Percentiles rank a stretch among this genome's conserved stretches.
phyloP scores from a whole-genome alignment of 768 basidiomycete genomes.

The Dacryopinax spathularia region DNA sequence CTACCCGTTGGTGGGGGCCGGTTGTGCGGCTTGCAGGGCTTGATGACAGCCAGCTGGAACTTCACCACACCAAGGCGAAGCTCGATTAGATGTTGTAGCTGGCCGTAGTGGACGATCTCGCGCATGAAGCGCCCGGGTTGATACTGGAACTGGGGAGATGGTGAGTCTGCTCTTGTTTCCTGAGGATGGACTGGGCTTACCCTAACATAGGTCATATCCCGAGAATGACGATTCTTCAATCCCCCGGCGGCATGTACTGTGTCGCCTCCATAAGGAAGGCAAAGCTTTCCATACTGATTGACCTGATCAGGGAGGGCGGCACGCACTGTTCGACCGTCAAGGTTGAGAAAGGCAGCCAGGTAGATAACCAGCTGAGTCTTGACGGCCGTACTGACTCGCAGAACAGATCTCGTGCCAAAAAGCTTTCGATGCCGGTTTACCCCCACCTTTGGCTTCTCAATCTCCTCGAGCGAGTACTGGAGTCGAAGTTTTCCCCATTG shows the following conservation, averaged over 20 bases:
- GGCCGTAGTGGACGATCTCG: neutral
- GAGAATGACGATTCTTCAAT: neutral
- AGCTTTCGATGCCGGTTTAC: neutral
- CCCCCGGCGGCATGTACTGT: neutral
- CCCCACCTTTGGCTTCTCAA: neutral
- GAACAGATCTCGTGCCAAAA: neutral
- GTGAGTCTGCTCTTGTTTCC: neutral
- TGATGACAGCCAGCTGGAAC: neutral
- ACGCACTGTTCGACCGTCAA: neutral
- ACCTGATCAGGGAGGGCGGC: neutral
- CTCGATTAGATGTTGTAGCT: neutral
- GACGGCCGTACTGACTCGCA: neutral
- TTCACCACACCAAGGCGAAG: neutral
- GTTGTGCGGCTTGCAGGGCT: neutral
- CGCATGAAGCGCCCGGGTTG: neutral
- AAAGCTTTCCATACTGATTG: neutral
- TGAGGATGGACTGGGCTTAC: neutral
- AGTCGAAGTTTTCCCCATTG: slow-evolving; percentile 9
- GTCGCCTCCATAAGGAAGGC: neutral
- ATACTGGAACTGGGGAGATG: neutral
- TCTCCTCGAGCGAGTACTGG: neutral
- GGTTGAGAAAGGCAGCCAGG: neutral
- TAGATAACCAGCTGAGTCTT: neutral
- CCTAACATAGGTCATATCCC: neutral
- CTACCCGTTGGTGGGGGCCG: neutral